These are phyloP conservation scores for Sporisorium graminicola DNA, from an alignment of 1,284 basidiomycete species.

Conservation along the genomic window DNA sequence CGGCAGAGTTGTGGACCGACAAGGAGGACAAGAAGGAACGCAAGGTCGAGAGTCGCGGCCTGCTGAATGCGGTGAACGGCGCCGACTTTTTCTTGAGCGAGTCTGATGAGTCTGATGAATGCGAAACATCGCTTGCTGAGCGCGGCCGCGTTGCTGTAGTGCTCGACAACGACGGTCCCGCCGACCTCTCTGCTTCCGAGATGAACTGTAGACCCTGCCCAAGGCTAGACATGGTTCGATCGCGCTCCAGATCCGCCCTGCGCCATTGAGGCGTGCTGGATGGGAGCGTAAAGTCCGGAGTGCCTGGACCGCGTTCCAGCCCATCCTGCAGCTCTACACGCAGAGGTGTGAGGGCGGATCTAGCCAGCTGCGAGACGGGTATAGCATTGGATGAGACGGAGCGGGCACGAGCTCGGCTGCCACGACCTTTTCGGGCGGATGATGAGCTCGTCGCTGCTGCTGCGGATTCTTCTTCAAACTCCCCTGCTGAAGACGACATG, in stretches of 20 bases:
- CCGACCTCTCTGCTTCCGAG: slow-evolving; percentile 28
- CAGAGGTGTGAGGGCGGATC: slow-evolving; percentile 26
- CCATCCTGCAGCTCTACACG: slow-evolving; percentile 14
- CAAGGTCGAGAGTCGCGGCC: slow-evolving; percentile 32
- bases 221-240: slow-evolving; percentile 43
- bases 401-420: slow-evolving; percentile 33
- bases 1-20: slow-evolving; percentile 23
- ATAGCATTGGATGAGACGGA: slow-evolving; percentile 48
- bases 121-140: slow-evolving; percentile 29
- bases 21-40: slow-evolving; percentile 59
- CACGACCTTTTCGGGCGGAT: slow-evolving; percentile 31
- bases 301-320: slow-evolving; percentile 50
- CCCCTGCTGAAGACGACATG: not conserved
- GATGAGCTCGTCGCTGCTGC: slow-evolving; percentile 28
- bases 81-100: slow-evolving; percentile 37
- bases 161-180: slow-evolving; percentile 14
- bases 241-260: slow-evolving; percentile 34
- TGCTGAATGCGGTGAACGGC: slow-evolving; percentile 5
- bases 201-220: slow-evolving; percentile 49
- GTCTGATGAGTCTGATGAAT: slow-evolving; percentile 23
- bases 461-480: slow-evolving; percentile 4
- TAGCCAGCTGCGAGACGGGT: slow-evolving; percentile 30
- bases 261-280: slow-evolving; percentile 41
- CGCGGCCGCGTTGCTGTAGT: slow-evolving; percentile 25
- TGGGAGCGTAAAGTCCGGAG: slow-evolving; percentile 51